Percentiles rank a stretch among this genome's conserved stretches.
Conservation (phyloP, 2,329 filamentous ascomycete species). For the Simplicillium sp. region DNA sequence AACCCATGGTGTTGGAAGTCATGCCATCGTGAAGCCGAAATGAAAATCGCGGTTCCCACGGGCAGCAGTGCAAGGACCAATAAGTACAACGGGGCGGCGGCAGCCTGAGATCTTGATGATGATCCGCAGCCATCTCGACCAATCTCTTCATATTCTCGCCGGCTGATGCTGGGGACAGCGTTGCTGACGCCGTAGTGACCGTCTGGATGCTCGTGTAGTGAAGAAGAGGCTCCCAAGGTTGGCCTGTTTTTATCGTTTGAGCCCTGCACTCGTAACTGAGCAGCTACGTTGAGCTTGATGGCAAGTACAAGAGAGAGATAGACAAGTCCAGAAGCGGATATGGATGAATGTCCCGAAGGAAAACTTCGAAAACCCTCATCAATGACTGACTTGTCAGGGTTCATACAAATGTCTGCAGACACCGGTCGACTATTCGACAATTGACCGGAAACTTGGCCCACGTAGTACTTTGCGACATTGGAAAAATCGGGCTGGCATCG, state of each 20-base stretch:
- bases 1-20: constrained; percentile 74
- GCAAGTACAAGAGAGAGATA: constrained; percentile 72
- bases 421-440: constrained; percentile 34
- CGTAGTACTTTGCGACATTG: constrained; percentile 40
- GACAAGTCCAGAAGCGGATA: constrained; percentile 60
- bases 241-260: background rate
- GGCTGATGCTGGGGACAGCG: constrained; percentile 32
- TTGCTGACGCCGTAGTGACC: constrained; percentile 7
- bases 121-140: constrained; percentile 16
- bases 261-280: constrained; percentile 34
- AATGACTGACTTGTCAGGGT: constrained; percentile 41
- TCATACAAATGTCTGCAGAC: constrained; percentile 57
- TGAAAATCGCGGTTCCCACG: constrained; percentile 58
- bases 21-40: constrained; percentile 64
- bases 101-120: too few species aligned
- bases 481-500: constrained; percentile 60
- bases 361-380: constrained; percentile 69
- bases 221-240: too few species aligned
- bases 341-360: constrained; percentile 28
- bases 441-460: constrained; percentile 48
- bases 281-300: constrained; percentile 56
- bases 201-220: too few species aligned
- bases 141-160: constrained; percentile 27
- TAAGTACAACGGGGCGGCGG: constrained; percentile 51
- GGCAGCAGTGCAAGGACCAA: constrained; percentile 57